These are phyloP conservation scores for Actinomucor elegans DNA, from an alignment of 371 early-diverging fungal species.

Conservation along the genomic window DNA sequence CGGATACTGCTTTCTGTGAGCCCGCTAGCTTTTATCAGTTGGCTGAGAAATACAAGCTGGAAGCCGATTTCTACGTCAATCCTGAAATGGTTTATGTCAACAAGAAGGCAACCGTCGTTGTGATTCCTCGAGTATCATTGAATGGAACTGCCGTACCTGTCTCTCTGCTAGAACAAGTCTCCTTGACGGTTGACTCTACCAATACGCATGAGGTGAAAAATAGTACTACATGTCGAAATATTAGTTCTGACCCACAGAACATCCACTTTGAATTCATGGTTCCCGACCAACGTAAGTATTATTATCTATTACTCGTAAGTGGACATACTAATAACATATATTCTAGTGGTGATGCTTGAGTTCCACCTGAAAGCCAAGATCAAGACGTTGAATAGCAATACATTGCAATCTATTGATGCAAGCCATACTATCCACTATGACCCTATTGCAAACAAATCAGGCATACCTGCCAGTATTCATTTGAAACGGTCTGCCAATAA, in stretches of 20 bases:
- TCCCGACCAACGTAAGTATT: slow-evolving; percentile 32
- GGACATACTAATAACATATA: neutral
- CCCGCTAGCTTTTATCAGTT: slow-evolving; percentile 30
- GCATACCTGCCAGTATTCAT: slow-evolving; percentile 3
- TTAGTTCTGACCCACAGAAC: slow-evolving; percentile 11
- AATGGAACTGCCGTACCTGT: slow-evolving; percentile 26
- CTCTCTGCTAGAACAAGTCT: slow-evolving; percentile 39
- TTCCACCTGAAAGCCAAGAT: slow-evolving; percentile 38
- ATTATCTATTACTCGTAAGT: neutral
- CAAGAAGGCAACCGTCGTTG: slow-evolving; percentile 42
- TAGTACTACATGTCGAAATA: slow-evolving; percentile 22
- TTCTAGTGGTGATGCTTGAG: slow-evolving; percentile 17
- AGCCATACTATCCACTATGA: neutral
- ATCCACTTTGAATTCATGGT: slow-evolving; percentile 30
- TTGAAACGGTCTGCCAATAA: neutral
- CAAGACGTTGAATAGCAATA: slow-evolving; percentile 12
- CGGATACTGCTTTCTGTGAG: slow-evolving; percentile 37
- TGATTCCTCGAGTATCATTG: slow-evolving; percentile 38
- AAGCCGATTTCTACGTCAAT: slow-evolving; percentile 43
- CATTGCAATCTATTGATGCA: neutral
- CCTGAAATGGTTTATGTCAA: slow-evolving; percentile 46
- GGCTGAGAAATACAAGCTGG: slow-evolving; percentile 36
- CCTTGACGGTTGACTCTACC: slow-evolving; percentile 23
- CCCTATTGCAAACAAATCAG: neutral
- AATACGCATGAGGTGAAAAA: slow-evolving; percentile 30